Conservation (phyloP, 2,329 filamentous ascomycete species). For the Aspergillus pseudotamarii region DNA sequence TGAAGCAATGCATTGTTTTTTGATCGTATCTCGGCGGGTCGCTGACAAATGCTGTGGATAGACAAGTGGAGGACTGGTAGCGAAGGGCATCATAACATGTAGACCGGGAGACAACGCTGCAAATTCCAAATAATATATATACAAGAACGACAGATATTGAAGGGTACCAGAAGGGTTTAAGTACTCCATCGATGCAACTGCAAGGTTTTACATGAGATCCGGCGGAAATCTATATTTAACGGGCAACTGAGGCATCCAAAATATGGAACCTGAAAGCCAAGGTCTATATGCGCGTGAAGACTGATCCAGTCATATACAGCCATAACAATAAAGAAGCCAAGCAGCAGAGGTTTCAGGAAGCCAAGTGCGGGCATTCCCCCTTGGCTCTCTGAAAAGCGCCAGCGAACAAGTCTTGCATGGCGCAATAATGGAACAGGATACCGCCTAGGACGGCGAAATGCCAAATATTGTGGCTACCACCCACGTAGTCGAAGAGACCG, state of each 20-base stretch:
- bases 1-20: background rate
- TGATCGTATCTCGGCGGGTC: background rate
- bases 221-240: slow-evolving; percentile 15
- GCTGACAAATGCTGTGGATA: background rate
- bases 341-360: slow-evolving; percentile 19
- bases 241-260: background rate
- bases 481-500: slow-evolving; percentile 91
- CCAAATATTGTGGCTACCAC: slow-evolving; percentile 97
- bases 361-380: slow-evolving; percentile 44
- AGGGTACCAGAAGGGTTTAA: slow-evolving; percentile 3
- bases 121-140: slow-evolving; percentile 15
- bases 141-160: slow-evolving; percentile 12
- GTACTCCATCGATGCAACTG: slow-evolving; percentile 26
- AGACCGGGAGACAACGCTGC: background rate
- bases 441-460: slow-evolving; percentile 91
- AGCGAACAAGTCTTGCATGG: slow-evolving; percentile 94
- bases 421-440: slow-evolving; percentile 94
- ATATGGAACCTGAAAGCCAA: background rate
- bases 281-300: background rate
- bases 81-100: background rate
- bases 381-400: slow-evolving; percentile 71
- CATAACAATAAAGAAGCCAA: background rate
- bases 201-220: slow-evolving; percentile 4
- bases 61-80: background rate
- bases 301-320: background rate